Conservation (phyloP, 345 rosid species). For the Populus nigra region DNA sequence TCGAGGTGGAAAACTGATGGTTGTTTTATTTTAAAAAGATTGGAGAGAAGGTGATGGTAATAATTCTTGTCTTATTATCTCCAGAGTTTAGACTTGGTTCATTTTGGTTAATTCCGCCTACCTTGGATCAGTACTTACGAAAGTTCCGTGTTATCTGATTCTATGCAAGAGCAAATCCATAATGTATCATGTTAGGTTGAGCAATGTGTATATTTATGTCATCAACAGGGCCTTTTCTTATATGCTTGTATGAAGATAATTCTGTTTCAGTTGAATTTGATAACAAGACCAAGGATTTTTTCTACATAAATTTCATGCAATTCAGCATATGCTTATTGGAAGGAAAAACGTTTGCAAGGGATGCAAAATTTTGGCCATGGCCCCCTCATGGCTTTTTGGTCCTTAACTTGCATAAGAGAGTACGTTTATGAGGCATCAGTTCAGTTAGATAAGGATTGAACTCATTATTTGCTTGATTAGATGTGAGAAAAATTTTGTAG, state of each 20-base stretch:
- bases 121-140: background rate
- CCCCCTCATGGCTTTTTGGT: background rate
- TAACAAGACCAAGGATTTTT: background rate
- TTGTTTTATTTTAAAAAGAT: background rate
- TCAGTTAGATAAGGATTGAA: background rate
- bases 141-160: background rate
- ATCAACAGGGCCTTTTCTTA: background rate
- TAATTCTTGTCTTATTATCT: background rate
- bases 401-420: background rate
- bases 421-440: background rate
- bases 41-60: background rate
- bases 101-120: background rate
- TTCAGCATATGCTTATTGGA: background rate
- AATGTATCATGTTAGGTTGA: background rate
- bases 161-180: background rate
- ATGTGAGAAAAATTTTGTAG: background rate
- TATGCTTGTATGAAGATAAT: background rate
- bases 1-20: background rate
- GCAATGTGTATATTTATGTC: background rate
- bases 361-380: background rate
- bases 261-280: background rate
- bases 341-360: background rate
- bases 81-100: background rate
- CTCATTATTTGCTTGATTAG: background rate
- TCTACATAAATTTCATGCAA: background rate